A percentile compares a stretch with the other conserved stretches of the same genome.
Evolutionary conservation across 192 early-diverging fungal genomes (phyloP).

Genomic region (Podila horticola): DNA sequence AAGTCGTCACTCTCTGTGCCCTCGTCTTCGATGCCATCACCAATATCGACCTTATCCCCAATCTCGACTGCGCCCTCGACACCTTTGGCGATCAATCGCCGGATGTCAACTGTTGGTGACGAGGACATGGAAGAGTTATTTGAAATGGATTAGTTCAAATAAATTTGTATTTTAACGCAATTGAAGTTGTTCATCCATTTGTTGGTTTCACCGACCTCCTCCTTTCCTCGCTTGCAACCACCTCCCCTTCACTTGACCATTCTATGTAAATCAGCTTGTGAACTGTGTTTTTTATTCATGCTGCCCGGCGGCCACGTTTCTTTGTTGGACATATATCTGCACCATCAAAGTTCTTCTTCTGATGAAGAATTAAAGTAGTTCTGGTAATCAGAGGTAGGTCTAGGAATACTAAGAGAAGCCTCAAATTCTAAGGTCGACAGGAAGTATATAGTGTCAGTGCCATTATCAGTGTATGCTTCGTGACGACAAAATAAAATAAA

Average conservation of each 20-base stretch:
- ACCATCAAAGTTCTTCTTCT: neutral
- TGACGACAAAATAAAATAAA: neutral
- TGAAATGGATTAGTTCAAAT: too few relatives aligned
- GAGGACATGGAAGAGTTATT: conserved; percentile 11
- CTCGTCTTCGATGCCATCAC: conserved; percentile 1
- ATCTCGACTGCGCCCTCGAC: neutral
- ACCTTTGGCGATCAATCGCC: neutral
- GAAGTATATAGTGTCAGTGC: neutral
- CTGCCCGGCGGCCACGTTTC: neutral
- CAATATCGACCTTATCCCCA: neutral
- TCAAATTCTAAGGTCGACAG: conserved; percentile 12
- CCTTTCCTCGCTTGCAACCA: too few relatives aligned
- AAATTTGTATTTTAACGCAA: too few relatives aligned
- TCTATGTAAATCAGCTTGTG: too few relatives aligned
- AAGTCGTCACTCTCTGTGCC: neutral
- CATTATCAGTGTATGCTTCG: too few relatives aligned
- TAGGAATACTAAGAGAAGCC: conserved; percentile 31
- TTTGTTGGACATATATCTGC: neutral
- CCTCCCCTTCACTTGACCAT: too few relatives aligned
- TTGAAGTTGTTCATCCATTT: too few relatives aligned
- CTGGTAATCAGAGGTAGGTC: conserved; percentile 43
- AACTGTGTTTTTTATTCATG: too few relatives aligned
- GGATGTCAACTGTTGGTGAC: conserved; percentile 32
- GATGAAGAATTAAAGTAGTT: conserved; percentile 10
- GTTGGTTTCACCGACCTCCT: too few relatives aligned